Evolutionary conservation across 257 asterid genomes (phyloP).

Genomic region (Solanum dulcamara): DNA sequence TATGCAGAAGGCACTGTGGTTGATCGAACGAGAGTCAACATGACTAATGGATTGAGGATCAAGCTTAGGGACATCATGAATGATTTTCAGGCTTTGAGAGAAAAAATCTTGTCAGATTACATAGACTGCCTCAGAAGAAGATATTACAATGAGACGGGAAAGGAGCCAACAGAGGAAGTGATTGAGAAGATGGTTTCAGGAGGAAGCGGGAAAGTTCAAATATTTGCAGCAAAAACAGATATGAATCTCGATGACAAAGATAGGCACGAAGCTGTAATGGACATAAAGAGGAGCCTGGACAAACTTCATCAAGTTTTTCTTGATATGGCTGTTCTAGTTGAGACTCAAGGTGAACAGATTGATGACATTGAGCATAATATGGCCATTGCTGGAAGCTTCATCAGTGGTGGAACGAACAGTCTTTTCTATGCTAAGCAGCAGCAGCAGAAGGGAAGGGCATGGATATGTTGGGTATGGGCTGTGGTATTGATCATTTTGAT

Average conservation of each 20-base stretch:
- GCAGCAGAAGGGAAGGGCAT: slow-evolving; percentile 33
- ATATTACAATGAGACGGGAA: slow-evolving; percentile 56
- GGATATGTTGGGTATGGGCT: slow-evolving; percentile 54
- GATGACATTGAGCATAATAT: slow-evolving; percentile 60
- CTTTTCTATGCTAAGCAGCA: slow-evolving; percentile 68
- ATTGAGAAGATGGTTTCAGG: slow-evolving; percentile 51
- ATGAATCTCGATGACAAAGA: slow-evolving; percentile 39
- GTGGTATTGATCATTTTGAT: slow-evolving; percentile 37
- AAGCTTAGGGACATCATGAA: slow-evolving; percentile 64
- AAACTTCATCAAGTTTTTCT: slow-evolving; percentile 88
- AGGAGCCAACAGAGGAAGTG: slow-evolving; percentile 45
- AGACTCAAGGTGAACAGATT: slow-evolving; percentile 57
- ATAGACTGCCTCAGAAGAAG: slow-evolving; percentile 58
- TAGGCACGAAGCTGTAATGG: slow-evolving; percentile 79
- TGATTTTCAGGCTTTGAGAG: slow-evolving; percentile 59
- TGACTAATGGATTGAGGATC: slow-evolving; percentile 47
- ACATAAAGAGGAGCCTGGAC: slow-evolving; percentile 69
- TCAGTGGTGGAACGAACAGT: slow-evolving; percentile 66
- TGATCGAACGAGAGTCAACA: slow-evolving; percentile 56
- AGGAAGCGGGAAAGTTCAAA: slow-evolving; percentile 24
- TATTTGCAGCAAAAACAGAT: slow-evolving; percentile 27
- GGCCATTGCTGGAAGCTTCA: slow-evolving; percentile 52
- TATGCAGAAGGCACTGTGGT: slow-evolving; percentile 51
- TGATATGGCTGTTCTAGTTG: slow-evolving; percentile 82
- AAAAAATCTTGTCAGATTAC: slow-evolving; percentile 46